Base-by-base conservation (phyloP, 2,329 filamentous ascomycete genomes). In the Aspergillus pseudoterreus region DNA sequence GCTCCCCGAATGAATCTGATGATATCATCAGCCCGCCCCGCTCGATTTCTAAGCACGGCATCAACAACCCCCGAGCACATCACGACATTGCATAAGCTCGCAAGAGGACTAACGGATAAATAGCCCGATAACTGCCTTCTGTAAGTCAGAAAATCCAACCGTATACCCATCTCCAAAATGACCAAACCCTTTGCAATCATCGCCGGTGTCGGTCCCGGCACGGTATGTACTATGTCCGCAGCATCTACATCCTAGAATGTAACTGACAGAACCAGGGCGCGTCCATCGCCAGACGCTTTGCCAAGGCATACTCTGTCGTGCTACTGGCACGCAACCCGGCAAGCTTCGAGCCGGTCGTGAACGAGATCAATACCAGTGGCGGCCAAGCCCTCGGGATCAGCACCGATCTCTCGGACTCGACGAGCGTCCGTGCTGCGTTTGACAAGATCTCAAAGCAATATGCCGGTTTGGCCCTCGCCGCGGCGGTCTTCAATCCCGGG, bases 351-450 rank as follows among this genome's bases (percentile, higher is more conserved):
- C 64, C 71, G 1, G 64, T 85, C 1, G 81, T 82, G 14, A 63
- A 78, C 36, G 82, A 85, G 56, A 85, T 86, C 70, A 83, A 83
- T 61, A 63, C 69, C 19, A 68, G 61, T 6, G 83, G 83, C 49
- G 82, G 83, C 1, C 78, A 80, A 50, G 83, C 83, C 0, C 67
- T 84, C 15, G 83, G 83, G 9, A 80, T 86, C 62, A 80, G 78
- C 56, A 78, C 82, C 6, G 83, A 86, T 57, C 73, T 84, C 1
- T 74, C 80, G 0, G 76, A 80, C 58, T 68, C 74, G 1, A 66
- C 72, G 21, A 82, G 79, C 56, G 71, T 86, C 4, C 73, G 77
- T 22, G 68, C 64, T 4, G 81, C 82, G 0, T 78, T 85, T 47
- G 69, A 74, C 6, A 68, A 78, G 58, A 80, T 85, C 58, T 71